These are phyloP conservation scores for Fusarium albosuccineum DNA, from an alignment of 2,329 filamentous ascomycete genomes.

Conservation along the genomic window DNA sequence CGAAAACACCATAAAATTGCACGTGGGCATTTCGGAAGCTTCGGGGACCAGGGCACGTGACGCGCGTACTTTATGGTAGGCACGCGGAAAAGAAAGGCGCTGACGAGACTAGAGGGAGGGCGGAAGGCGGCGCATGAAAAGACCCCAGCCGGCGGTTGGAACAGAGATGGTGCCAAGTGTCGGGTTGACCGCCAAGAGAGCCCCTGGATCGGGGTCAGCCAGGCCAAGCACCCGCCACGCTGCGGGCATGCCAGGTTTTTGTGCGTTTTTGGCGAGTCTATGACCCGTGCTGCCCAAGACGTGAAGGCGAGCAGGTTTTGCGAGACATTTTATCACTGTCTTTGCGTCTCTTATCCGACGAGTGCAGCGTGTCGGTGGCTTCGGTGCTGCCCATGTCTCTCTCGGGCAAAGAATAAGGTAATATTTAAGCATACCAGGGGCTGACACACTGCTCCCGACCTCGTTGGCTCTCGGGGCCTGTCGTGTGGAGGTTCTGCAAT, in stretches of 20 bases:
- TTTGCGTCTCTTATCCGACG: too few species aligned
- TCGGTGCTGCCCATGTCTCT: constrained; percentile 29
- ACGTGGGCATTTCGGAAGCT: constrained; percentile 9
- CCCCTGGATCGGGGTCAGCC: constrained; percentile 34
- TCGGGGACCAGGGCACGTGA: constrained; percentile 11
- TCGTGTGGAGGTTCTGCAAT: constrained; percentile 24
- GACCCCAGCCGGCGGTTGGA: not conserved
- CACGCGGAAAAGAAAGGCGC: too few species aligned
- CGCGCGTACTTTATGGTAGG: not conserved
- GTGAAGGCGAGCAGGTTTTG: not conserved
- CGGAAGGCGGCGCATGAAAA: too few species aligned
- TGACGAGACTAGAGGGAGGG: too few species aligned
- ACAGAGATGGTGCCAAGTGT: constrained; percentile 22
- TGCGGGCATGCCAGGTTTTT: constrained; percentile 15
- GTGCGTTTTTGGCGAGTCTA: not conserved
- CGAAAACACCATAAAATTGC: too few species aligned
- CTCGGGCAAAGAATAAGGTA: constrained; percentile 43
- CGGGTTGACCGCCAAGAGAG: constrained; percentile 22
- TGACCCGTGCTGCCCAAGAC: not conserved
- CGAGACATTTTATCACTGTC: too few species aligned
- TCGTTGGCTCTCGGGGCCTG: not conserved
- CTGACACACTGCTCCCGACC: constrained; percentile 16
- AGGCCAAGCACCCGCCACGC: constrained; percentile 22
- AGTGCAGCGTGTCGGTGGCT: not conserved
- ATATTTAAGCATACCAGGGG: constrained; percentile 48